These are phyloP conservation scores for Russula sp. DNA, from an alignment of 768 basidiomycete species.

Conservation along the genomic window DNA sequence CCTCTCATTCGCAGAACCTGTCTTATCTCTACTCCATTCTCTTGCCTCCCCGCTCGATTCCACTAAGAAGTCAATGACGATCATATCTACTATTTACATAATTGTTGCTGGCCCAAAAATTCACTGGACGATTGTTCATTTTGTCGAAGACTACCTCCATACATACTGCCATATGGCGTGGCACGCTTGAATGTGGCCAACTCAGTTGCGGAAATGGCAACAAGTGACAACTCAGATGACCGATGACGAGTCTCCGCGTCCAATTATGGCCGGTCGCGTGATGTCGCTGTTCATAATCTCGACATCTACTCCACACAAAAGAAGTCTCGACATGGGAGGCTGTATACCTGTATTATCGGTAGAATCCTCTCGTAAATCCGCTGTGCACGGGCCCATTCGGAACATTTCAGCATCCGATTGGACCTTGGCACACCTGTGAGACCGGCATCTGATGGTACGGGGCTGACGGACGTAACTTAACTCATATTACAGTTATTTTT, in stretches of 20 bases:
- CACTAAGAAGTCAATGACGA: slow-evolving; percentile 4
- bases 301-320: too few species aligned
- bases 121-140: neutral
- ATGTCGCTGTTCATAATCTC: too few species aligned
- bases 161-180: neutral
- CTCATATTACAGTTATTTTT: too few species aligned
- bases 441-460: too few species aligned
- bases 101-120: slow-evolving; percentile 1
- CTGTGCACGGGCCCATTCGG: neutral
- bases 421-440: too few species aligned
- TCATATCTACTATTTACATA: slow-evolving; percentile 14
- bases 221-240: too few species aligned
- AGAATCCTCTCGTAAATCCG: neutral
- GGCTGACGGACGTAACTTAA: too few species aligned
- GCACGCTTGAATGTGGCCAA: too few species aligned
- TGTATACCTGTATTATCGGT: neutral
- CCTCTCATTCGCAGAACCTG: neutral
- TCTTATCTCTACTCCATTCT: neutral
- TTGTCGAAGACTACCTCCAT: neutral
- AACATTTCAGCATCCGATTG: neutral
- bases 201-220: neutral
- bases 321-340: neutral
- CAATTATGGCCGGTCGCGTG: neutral
- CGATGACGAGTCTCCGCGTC: too few species aligned
- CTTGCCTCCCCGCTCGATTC: neutral